phyloP scores from a whole-genome alignment of 2,329 filamentous ascomycete species.

The Claviceps pusilla region DNA sequence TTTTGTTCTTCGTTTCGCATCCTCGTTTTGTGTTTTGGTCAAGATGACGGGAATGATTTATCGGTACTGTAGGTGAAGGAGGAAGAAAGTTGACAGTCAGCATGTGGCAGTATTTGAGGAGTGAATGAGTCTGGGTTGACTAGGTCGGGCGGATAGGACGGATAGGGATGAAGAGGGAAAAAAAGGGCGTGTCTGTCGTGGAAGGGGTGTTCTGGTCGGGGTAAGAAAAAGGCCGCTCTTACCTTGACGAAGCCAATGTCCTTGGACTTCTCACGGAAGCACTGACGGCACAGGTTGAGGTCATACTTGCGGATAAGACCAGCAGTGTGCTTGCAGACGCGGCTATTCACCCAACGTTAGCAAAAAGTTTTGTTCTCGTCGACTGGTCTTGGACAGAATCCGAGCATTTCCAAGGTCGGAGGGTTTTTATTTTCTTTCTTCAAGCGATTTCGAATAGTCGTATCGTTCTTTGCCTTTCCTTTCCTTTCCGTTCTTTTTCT shows the following conservation, averaged over 20 bases:
- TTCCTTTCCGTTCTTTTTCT: no score
- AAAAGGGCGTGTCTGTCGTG: not conserved
- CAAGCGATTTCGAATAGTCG: not conserved
- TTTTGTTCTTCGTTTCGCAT: not conserved
- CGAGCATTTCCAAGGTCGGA: not conserved
- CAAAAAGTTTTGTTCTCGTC: not conserved
- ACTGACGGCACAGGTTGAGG: slow-evolving; percentile 73
- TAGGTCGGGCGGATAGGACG: no score
- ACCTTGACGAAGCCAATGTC: slow-evolving; percentile 65
- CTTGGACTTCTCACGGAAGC: slow-evolving; percentile 59
- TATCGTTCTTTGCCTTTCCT: no score
- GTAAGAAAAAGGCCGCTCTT: slow-evolving; percentile 2
- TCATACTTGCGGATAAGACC: slow-evolving; percentile 99
- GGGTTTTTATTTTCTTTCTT: not conserved
- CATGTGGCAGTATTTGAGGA: no score
- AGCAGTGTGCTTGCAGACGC: slow-evolving; percentile 76
- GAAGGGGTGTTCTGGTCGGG: not conserved
- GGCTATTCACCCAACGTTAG: slow-evolving; percentile 25
- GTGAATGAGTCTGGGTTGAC: not conserved
- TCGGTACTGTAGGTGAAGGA: slow-evolving; percentile 1
- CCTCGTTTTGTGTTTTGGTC: not conserved
- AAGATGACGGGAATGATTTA: slow-evolving; percentile 15
- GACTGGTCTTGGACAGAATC: not conserved
- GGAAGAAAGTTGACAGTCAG: not conserved
- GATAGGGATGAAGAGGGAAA: no score